Percentiles rank a stretch among this genome's conserved stretches.
Conservation (phyloP, 768 basidiomycete genomes). For the Boletus vinaceobasis region DNA sequence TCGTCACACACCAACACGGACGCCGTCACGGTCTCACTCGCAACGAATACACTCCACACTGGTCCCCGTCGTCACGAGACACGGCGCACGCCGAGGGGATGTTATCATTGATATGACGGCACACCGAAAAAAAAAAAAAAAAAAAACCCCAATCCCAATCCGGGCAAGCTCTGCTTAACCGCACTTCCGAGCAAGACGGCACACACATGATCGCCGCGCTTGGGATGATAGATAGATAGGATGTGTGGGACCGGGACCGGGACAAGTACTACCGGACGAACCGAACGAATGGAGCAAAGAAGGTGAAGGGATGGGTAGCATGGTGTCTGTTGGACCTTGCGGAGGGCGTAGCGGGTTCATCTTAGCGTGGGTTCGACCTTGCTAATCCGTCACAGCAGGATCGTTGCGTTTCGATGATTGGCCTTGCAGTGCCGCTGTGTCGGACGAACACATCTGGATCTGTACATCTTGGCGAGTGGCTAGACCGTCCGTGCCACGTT, state of each 20-base stretch:
- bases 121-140: not conserved
- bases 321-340: too few species aligned
- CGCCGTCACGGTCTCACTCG: not conserved
- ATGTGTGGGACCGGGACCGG: not conserved
- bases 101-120: not conserved
- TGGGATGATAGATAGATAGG: not conserved
- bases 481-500: not conserved
- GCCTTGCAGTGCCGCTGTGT: not conserved
- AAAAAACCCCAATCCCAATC: not conserved
- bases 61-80: not conserved
- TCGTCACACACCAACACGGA: not conserved
- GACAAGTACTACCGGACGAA: not conserved
- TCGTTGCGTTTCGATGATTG: not conserved
- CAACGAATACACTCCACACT: not conserved
- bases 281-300: not conserved
- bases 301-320: not conserved
- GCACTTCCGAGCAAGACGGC: not conserved
- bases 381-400: not conserved
- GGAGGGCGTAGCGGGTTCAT: not conserved
- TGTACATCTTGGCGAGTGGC: not conserved
- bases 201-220: slow-evolving; percentile 8
- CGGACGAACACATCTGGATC: not conserved
- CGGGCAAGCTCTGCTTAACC: not conserved
- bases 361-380: not conserved
- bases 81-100: not conserved